Conservation (phyloP, 805 yeast genomes). For the Barnettozyma pratensis region DNA sequence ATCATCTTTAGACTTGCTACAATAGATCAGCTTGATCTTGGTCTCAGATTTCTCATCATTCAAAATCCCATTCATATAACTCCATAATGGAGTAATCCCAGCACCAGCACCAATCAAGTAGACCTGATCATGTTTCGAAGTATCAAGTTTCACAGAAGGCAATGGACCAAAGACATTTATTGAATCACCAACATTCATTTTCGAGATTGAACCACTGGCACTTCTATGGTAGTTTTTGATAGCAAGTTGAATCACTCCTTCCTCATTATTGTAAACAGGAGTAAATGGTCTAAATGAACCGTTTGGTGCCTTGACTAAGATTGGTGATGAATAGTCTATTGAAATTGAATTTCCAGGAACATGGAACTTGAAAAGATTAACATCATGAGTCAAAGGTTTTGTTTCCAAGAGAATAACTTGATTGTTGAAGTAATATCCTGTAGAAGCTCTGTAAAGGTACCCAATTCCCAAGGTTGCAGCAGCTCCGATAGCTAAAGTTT, state of each 20-base stretch:
- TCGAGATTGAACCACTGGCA: neutral
- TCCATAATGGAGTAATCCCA: constrained; percentile 2
- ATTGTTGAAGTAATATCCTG: too few species aligned
- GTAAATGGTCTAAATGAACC: neutral
- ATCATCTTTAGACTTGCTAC: neutral
- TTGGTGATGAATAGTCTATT: too few species aligned
- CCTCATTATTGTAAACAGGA: neutral
- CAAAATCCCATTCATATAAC: neutral
- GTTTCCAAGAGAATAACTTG: too few species aligned
- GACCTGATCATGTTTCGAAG: neutral
- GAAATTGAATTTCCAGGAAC: too few species aligned
- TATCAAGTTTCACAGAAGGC: neutral
- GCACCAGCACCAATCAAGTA: constrained; percentile 2
- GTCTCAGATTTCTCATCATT: neutral
- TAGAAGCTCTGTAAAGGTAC: too few species aligned
- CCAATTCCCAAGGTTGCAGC: too few species aligned
- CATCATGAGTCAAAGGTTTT: too few species aligned
- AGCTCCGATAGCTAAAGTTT: too few species aligned
- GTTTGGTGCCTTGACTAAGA: too few species aligned
- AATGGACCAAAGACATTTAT: constrained; percentile 1
- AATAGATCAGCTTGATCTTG: neutral
- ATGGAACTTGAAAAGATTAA: too few species aligned
- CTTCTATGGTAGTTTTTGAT: constrained; percentile 1
- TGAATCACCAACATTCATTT: neutral
- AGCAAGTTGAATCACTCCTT: neutral